Evolutionary conservation across 108 stramenopile species (phyloP), one percentile per base, ranked within the genome.

Genomic region (Pseudonitzschia multistriata): DNA sequence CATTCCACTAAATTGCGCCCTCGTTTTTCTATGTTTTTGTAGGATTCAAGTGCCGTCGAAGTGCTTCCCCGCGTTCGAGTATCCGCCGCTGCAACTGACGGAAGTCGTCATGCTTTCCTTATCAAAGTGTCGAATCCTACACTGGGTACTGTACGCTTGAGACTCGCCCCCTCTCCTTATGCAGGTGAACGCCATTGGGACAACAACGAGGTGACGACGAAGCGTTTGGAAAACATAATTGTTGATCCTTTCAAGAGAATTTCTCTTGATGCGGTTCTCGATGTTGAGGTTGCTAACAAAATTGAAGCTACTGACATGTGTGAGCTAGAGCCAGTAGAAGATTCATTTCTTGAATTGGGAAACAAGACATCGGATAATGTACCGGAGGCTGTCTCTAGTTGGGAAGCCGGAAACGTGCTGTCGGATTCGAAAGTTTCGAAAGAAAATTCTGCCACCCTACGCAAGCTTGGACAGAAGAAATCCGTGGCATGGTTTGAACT

Each of bases 31-130:
- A 13, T 52, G 0, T 62, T 54, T 35, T 64, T 11, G 53, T 29
- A 90, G 74, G 92, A 93, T 67, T 87, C 89, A 19, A 90, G 88
- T 74, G 92, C 89, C n/a, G 76, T 90, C 25, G 84, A 89, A 56
- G 84, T 84, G 19, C 67, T 93, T 11, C 92, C 92, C 13, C 68
- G 85, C 35, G 79, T 90, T 5, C 65, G 78, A 22, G 66, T 89
- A 1, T 68, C 68, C 11, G 68, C 48, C 22, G 66, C 80, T 49
- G 83, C 76, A 19, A 68, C 55, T 15, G 72, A 68, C 30, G 72
- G 36, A 72, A 73, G 42, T 11, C 33, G 56, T 60, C 71, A 75
- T 60, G 84, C 80, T 3, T 78, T 86, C 47, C 66, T 93, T 11
- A 62, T 93, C 57, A 81, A 81, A 59, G 83, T 93, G 21, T 74